Evolutionary conservation across 345 rosid species (phyloP), one percentile per base, ranked within the genome.

Genomic region (Eucalyptus erythrocorys): DNA sequence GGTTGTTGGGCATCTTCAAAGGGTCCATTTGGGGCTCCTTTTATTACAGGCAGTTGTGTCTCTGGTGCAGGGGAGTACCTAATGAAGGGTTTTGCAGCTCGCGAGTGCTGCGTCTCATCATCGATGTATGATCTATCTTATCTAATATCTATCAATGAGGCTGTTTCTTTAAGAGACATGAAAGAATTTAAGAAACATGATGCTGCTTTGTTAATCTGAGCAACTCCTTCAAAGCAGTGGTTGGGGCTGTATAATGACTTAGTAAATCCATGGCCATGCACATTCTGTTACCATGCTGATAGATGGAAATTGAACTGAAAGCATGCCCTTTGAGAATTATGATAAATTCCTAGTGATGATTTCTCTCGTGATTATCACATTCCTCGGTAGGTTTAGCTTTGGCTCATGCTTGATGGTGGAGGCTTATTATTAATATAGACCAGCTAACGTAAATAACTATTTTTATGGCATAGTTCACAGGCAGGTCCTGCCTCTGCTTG

Each of bases 401-500:
- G 21, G 84, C 84, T 76, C 24, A 21, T 21, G 30, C 47, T 76
- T 40, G 79, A 43, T 37, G 47, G 84, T 12, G 47, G 84, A 76
- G 26, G 26, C 47, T 40, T 76, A 21, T 21, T 76, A 22, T 76
- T 76, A 40, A 26, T 40, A 40, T 79, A 59, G 82, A 87, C 32
- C 55, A 37, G 27, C 84, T 40, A 42, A 76, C 85, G 79, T 79
- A 93, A 82, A 26, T 59, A 90, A 45, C 80, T 48, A 16, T 66
- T 85, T 66, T 89, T 88, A 13, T 89, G 76, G 57, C 86, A 48
- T 91, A 98, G 99, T 90, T 95, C 99, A 84, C 96, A 95, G 90
- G 97, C 94, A 87, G 99, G 99, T 88, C 99, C 97, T 90, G 99
- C 99, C 88, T 96, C 96, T 90, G 97, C 99, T 32, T 95, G 98